Evolutionary conservation across 2,329 filamentous ascomycete genomes (phyloP).

Genomic region (Cladosporium sp.): DNA sequence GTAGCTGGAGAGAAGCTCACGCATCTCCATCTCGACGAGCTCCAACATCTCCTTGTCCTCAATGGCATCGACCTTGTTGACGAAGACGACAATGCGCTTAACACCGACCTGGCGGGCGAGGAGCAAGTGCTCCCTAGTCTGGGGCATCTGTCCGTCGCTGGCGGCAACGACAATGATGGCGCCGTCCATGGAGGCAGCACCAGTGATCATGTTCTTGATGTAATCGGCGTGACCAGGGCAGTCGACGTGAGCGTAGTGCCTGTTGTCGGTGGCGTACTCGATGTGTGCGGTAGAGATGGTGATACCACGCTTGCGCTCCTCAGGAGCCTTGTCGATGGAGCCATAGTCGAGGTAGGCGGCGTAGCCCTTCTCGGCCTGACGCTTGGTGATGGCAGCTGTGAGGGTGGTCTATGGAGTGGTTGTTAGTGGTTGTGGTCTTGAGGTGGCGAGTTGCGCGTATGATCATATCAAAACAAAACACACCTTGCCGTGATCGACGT

Average conservation of each 20-base stretch:
- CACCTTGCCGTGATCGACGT: constrained; percentile 99
- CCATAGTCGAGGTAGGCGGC: constrained; percentile 97
- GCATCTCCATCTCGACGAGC: constrained; percentile 99
- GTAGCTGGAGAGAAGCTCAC: constrained; percentile 87
- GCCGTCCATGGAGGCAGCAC: constrained; percentile 98
- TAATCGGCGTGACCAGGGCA: constrained; percentile 99
- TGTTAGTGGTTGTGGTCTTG: constrained; percentile 20
- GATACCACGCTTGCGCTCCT: constrained; percentile 99
- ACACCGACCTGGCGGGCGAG: constrained; percentile 98
- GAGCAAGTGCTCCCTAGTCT: constrained; percentile 97
- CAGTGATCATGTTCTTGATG: constrained; percentile 99
- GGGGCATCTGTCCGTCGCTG: constrained; percentile 98
- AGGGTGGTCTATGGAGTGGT: constrained; percentile 74
- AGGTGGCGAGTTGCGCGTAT: background rate
- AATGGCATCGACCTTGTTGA: constrained; percentile 98
- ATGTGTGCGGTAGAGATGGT: constrained; percentile 98
- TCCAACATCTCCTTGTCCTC: constrained; percentile 99
- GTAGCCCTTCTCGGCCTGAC: constrained; percentile 90
- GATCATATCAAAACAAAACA: constrained; percentile 17
- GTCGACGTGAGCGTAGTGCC: constrained; percentile 99
- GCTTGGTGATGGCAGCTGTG: constrained; percentile 97
- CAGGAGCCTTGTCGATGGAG: constrained; percentile 96
- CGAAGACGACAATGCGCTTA: constrained; percentile 96
- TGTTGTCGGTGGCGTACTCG: constrained; percentile 90
- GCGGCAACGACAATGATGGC: constrained; percentile 98